Evolutionary conservation across 2,329 filamentous ascomycete genomes (phyloP).

Genomic region (Fusarium duplospermum): DNA sequence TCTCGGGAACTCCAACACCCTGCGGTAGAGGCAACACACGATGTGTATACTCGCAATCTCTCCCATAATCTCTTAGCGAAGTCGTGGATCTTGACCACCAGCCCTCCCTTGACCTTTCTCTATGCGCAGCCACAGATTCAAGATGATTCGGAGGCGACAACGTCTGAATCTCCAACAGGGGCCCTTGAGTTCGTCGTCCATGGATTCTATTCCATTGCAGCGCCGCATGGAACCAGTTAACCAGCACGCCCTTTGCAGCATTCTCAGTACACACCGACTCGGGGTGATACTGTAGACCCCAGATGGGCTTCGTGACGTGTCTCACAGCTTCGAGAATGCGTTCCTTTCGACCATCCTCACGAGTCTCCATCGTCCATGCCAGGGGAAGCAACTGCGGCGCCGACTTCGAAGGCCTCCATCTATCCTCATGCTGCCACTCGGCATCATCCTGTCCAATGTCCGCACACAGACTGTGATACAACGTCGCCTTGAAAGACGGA

Average conservation of each 20-base stretch:
- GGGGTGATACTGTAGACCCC: conserved; percentile 91
- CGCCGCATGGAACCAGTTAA: conserved; percentile 80
- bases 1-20: conserved; percentile 62
- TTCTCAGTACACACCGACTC: conserved; percentile 87
- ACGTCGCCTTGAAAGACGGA: conserved; percentile 73
- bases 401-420: conserved; percentile 53
- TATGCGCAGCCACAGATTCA: conserved; percentile 35
- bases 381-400: conserved; percentile 64
- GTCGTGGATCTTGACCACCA: conserved; percentile 22
- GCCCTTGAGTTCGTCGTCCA: conserved; percentile 24
- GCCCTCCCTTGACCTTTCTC: background rate
- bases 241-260: conserved; percentile 72
- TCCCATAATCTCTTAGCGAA: conserved; percentile 27
- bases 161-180: conserved; percentile 37
- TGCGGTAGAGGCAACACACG: conserved; percentile 57
- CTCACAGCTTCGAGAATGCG: conserved; percentile 81
- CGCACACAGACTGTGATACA: conserved; percentile 77
- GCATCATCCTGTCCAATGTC: conserved; percentile 59
- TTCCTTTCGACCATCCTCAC: conserved; percentile 53
- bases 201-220: conserved; percentile 66
- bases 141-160: conserved; percentile 42
- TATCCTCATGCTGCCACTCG: conserved; percentile 38
- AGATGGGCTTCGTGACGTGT: conserved; percentile 78
- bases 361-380: conserved; percentile 69
- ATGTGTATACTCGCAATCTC: conserved; percentile 50